phyloP scores from a whole-genome alignment of 2,329 filamentous ascomycete genomes.

The Aspergillus hortae region DNA sequence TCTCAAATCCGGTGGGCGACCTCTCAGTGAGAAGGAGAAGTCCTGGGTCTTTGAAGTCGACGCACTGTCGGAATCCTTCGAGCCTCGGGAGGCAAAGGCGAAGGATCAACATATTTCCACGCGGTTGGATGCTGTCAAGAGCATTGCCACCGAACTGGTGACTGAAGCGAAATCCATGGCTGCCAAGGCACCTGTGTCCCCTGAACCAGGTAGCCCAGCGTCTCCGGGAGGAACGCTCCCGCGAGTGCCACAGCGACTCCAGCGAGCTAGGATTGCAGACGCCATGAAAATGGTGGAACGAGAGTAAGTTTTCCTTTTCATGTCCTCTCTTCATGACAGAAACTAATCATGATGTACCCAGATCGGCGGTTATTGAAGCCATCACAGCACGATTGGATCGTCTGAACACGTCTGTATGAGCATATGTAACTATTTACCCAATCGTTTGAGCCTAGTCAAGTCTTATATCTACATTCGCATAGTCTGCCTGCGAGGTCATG shows the following conservation, averaged over 20 bases:
- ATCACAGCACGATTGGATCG: constrained; percentile 41
- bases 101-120: constrained; percentile 25
- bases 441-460: not conserved
- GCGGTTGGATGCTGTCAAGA: constrained; percentile 42
- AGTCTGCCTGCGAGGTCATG: not conserved
- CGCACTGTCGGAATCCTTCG: constrained; percentile 34
- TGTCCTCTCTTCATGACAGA: not conserved
- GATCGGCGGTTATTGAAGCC: constrained; percentile 42
- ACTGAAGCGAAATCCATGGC: constrained; percentile 34
- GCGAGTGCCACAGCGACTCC: constrained; percentile 40
- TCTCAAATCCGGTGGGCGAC: constrained; percentile 39
- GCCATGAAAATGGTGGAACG: constrained; percentile 50
- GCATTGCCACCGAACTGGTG: constrained; percentile 35
- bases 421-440: not conserved
- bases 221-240: constrained; percentile 27
- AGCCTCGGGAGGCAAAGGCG: constrained; percentile 20
- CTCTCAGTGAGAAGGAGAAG: constrained; percentile 45
- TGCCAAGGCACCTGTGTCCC: constrained; percentile 22
- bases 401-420: constrained; percentile 33
- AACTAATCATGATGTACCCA: constrained; percentile 14
- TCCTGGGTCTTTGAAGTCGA: constrained; percentile 45
- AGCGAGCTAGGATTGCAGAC: constrained; percentile 45
- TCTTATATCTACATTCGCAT: not conserved
- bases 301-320: constrained; percentile 34
- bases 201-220: constrained; percentile 27